Evolutionary conservation across 2,329 filamentous ascomycete genomes (phyloP).

Genomic region (Penicillium aurantiogriseum): DNA sequence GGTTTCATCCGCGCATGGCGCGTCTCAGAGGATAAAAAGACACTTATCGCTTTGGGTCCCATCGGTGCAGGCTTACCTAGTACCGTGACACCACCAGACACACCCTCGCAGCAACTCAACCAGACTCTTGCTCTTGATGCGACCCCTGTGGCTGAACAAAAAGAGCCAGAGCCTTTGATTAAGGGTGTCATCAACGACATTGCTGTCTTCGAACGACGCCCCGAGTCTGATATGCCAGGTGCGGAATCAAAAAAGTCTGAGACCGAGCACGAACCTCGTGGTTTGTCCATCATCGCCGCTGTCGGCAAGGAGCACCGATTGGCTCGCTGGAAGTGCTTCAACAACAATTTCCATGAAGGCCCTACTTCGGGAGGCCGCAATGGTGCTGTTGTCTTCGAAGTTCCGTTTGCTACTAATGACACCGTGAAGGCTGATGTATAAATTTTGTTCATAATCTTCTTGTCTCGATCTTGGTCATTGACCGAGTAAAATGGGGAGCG

Average conservation of each 20-base stretch:
- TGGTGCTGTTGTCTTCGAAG: slow-evolving; percentile 83
- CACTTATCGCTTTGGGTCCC: slow-evolving; percentile 69
- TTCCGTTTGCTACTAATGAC: slow-evolving; percentile 51
- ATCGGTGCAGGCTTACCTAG: slow-evolving; percentile 48
- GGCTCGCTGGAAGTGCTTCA: slow-evolving; percentile 69
- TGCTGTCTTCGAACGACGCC: slow-evolving; percentile 76
- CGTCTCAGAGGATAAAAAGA: slow-evolving; percentile 77
- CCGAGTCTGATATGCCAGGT: slow-evolving; percentile 27
- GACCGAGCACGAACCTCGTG: slow-evolving; percentile 49
- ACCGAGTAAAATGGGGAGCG: slow-evolving; percentile 16
- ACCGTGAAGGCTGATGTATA: slow-evolving; percentile 22
- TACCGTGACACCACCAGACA: slow-evolving; percentile 23
- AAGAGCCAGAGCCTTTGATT: slow-evolving; percentile 44
- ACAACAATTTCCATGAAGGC: slow-evolving; percentile 39
- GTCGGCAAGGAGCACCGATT: slow-evolving; percentile 83
- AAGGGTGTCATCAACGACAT: slow-evolving; percentile 86
- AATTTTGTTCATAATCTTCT: slow-evolving; percentile 16
- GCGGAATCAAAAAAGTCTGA: slow-evolving; percentile 25
- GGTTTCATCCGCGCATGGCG: slow-evolving; percentile 83
- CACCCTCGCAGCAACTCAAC: slow-evolving; percentile 36
- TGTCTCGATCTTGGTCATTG: slow-evolving; percentile 7
- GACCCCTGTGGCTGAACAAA: slow-evolving; percentile 22
- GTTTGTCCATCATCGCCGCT: slow-evolving; percentile 80
- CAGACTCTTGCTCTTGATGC: slow-evolving; percentile 32
- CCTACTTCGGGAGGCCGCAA: slow-evolving; percentile 61